These are phyloP conservation scores for Umbelopsis sp. DNA, from an alignment of 192 early-diverging fungal genomes.

Conservation along the genomic window DNA sequence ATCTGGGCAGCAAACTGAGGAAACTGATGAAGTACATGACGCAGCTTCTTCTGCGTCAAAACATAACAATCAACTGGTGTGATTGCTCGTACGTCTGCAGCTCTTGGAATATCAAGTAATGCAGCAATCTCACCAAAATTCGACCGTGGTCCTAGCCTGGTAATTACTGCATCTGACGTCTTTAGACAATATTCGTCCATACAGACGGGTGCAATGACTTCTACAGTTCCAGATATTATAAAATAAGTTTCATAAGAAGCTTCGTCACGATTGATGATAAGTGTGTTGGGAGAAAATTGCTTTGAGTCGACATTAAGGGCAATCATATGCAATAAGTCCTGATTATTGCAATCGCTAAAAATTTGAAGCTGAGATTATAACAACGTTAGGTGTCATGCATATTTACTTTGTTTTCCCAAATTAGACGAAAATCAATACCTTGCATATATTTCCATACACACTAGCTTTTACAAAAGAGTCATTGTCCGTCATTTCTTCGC, in stretches of 20 bases:
- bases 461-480: not conserved
- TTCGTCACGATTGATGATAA: conserved; percentile 65
- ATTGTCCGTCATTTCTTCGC: not conserved
- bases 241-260: conserved; percentile 73
- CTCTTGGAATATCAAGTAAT: conserved; percentile 48
- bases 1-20: conserved; percentile 20
- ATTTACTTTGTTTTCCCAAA: not conserved
- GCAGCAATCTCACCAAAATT: conserved; percentile 57
- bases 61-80: conserved; percentile 52
- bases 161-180: not conserved
- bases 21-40: conserved; percentile 34
- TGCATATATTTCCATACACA: conserved; percentile 1
- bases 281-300: conserved; percentile 43
- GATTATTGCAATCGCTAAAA: not conserved
- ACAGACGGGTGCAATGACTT: conserved; percentile 48
- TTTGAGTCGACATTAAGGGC: not conserved
- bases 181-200: conserved; percentile 13
- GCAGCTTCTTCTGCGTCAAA: conserved; percentile 40
- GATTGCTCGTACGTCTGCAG: conserved; percentile 47
- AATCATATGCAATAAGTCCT: conserved; percentile 6
- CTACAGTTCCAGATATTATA: conserved; percentile 66
- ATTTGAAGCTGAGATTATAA: conserved; percentile 1
- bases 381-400: not conserved
- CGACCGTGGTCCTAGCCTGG: conserved; percentile 39
- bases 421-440: not conserved